phyloP scores from a whole-genome alignment of 805 yeast genomes.

The Nakazawaea ernobii region DNA sequence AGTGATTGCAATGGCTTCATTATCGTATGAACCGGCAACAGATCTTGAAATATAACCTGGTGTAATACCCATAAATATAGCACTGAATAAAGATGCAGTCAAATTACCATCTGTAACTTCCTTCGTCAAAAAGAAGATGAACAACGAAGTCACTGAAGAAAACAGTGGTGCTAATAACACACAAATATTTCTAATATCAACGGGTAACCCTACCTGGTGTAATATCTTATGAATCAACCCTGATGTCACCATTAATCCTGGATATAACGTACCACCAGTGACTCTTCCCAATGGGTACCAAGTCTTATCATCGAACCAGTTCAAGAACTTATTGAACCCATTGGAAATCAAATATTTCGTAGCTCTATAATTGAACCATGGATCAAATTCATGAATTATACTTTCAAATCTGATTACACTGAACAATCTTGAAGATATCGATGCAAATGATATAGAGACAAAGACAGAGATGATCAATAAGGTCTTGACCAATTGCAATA shows the following conservation, averaged over 20 bases:
- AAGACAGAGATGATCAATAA: constrained; percentile 64
- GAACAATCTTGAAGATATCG: constrained; percentile 85
- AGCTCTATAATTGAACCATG: constrained; percentile 95
- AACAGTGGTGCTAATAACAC: constrained; percentile 96
- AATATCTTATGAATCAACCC: constrained; percentile 80
- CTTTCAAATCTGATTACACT: constrained; percentile 96
- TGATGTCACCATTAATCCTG: constrained; percentile 98
- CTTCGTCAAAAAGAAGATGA: constrained; percentile 78
- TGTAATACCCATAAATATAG: constrained; percentile 93
- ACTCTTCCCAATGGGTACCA: constrained; percentile 99
- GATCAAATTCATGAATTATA: constrained; percentile 96
- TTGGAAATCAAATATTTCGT: constrained; percentile 84
- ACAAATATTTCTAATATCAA: constrained; percentile 93
- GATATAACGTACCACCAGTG: constrained; percentile 97
- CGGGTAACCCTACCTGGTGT: constrained; percentile 63
- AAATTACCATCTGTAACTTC: constrained; percentile 74
- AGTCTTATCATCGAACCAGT: constrained; percentile 98
- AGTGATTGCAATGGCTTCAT: constrained; percentile 97
- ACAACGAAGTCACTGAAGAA: constrained; percentile 86
- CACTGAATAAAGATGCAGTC: constrained; percentile 87
- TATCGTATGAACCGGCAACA: constrained; percentile 98
- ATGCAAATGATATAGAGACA: constrained; percentile 80
- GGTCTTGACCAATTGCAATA: constrained; percentile 21
- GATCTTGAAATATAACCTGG: constrained; percentile 98
- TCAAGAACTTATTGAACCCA: constrained; percentile 84